phyloP scores from a whole-genome alignment of 1,284 basidiomycete species.

The Boletus smithii region DNA sequence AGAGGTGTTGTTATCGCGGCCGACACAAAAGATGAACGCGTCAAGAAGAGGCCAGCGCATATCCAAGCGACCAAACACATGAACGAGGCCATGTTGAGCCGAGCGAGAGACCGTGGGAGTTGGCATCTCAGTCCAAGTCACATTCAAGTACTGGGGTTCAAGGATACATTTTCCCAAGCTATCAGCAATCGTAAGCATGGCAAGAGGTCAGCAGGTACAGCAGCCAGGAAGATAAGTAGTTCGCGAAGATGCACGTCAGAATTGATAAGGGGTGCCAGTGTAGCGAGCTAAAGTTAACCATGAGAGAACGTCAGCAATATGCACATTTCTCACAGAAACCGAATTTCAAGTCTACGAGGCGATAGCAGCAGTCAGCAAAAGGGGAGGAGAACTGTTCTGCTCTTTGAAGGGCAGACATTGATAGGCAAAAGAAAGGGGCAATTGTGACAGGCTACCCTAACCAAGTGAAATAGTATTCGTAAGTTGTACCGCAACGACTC shows the following conservation, averaged over 20 bases:
- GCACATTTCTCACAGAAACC: slow-evolving; percentile 2
- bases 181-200: slow-evolving; percentile 12
- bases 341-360: background rate
- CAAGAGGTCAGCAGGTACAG: slow-evolving; percentile 9
- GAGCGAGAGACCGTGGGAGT: background rate
- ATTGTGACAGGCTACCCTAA: no score
- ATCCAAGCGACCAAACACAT: slow-evolving; percentile 10
- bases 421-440: no score
- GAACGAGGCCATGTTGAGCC: slow-evolving; percentile 3
- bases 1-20: slow-evolving; percentile 25
- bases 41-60: slow-evolving; percentile 6
- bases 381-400: background rate
- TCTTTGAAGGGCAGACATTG: no score
- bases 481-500: no score
- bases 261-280: slow-evolving; percentile 4
- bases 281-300: slow-evolving; percentile 2
- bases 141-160: slow-evolving; percentile 10
- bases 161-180: slow-evolving; percentile 10
- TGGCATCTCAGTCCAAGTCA: background rate
- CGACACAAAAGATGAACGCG: slow-evolving; percentile 7
- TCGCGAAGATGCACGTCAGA: background rate
- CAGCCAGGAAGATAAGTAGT: background rate
- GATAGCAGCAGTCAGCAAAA: background rate
- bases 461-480: no score
- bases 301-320: background rate